Conservation (phyloP, 805 yeast species). For the Barnettozyma wickerhamii region DNA sequence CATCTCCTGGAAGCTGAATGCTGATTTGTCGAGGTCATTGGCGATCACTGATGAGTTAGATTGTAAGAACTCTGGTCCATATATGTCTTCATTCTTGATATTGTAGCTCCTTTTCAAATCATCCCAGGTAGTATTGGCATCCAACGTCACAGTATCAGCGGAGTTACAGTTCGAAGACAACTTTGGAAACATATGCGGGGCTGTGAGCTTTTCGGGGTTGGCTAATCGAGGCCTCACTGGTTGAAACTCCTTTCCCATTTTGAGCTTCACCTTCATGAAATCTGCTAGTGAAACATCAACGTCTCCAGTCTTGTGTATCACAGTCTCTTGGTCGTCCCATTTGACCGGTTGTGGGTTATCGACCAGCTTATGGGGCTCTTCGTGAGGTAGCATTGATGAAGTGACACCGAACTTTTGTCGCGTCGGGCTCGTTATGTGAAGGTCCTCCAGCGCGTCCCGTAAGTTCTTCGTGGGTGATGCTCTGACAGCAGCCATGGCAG, state of each 20-base stretch:
- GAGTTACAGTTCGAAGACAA: background rate
- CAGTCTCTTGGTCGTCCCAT: constrained; percentile 8
- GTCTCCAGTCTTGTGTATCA: constrained; percentile 5
- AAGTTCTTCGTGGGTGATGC: constrained; percentile 9
- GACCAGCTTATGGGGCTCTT: too few species aligned
- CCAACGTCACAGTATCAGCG: background rate
- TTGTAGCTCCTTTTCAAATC: constrained; percentile 18
- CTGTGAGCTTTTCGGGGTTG: too few species aligned
- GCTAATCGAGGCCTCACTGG: too few species aligned
- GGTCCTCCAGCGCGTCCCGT: constrained; percentile 2
- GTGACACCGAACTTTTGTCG: too few species aligned
- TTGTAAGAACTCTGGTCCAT: too few species aligned
- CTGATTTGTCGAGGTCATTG: constrained; percentile 12
- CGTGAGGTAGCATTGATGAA: too few species aligned
- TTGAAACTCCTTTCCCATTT: background rate
- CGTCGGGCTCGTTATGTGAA: too few species aligned
- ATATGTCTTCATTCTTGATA: constrained; percentile 12
- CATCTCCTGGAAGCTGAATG: constrained; percentile 24
- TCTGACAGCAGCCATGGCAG: background rate
- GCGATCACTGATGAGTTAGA: background rate
- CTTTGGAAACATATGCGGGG: background rate
- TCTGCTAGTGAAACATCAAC: constrained; percentile 8
- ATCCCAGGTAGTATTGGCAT: constrained; percentile 21
- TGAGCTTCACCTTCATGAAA: constrained; percentile 9
- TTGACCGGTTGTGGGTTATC: too few species aligned